A percentile compares a stretch with the other conserved stretches of the same genome.
These are phyloP conservation scores for Neopestalotiopsis rosae DNA, from an alignment of 2,329 filamentous ascomycete genomes.

Conservation along the genomic window DNA sequence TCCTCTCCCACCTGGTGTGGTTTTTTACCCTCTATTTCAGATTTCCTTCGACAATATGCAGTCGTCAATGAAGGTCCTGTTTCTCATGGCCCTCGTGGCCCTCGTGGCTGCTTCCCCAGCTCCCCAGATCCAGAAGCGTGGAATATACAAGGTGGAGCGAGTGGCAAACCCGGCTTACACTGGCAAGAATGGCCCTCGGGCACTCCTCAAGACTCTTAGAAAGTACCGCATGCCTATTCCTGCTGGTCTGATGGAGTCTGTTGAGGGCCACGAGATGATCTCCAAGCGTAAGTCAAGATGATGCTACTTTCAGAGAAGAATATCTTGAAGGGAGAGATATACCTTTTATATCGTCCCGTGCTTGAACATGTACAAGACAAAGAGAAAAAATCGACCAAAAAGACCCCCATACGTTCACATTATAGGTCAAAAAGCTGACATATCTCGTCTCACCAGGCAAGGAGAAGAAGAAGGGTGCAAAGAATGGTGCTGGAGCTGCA, in stretches of 20 bases:
- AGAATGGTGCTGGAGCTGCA: neutral
- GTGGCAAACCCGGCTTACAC: constrained; percentile 34
- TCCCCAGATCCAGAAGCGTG: constrained; percentile 33
- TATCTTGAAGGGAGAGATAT: neutral
- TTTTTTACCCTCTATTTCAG: neutral
- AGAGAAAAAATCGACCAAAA: neutral
- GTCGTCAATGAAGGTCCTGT: constrained; percentile 31
- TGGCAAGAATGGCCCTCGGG: constrained; percentile 35
- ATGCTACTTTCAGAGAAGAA: constrained; percentile 7
- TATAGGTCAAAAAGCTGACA: neutral
- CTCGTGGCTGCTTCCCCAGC: constrained; percentile 33
- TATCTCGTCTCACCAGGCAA: neutral
- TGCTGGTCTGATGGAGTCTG: constrained; percentile 28
- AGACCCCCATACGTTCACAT: neutral
- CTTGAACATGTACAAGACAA: too few relatives aligned
- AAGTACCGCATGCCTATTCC: constrained; percentile 40
- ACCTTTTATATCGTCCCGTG: too few relatives aligned
- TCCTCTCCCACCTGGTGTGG: constrained; percentile 17
- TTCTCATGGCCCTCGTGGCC: constrained; percentile 33
- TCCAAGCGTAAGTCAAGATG: constrained; percentile 26
- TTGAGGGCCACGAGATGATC: constrained; percentile 31
- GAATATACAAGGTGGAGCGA: constrained; percentile 38
- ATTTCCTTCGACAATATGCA: constrained; percentile 28
- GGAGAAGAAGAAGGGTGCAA: constrained; percentile 12
- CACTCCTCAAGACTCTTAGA: constrained; percentile 36